phyloP scores from a whole-genome alignment of 495 filamentous ascomycete genomes.

The Aspergillus steynii region DNA sequence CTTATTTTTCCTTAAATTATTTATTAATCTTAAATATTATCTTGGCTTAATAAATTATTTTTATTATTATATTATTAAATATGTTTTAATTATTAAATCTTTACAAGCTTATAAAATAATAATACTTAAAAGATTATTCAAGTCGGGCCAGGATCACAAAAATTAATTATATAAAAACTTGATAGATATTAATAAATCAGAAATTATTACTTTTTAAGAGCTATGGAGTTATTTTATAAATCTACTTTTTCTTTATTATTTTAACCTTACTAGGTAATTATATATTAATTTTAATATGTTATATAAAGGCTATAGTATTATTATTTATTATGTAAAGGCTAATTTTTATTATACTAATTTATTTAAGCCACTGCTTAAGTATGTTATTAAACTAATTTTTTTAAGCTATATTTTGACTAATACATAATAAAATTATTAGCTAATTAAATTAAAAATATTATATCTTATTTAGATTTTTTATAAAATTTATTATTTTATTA shows the following conservation, averaged over 20 bases:
- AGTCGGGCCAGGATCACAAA: not conserved
- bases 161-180: not conserved
- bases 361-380: not conserved
- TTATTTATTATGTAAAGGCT: conserved; percentile 2
- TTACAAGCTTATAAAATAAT: not conserved
- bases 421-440: not conserved
- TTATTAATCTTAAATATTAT: conserved; percentile 2
- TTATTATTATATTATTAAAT: conserved; percentile 5
- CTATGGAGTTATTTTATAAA: conserved; percentile 1
- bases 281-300: conserved; percentile 6
- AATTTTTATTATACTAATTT: not conserved
- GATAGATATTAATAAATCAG: not conserved
- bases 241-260: not conserved
- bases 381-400: too few species aligned
- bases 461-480: not conserved
- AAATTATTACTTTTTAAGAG: conserved; percentile 1
- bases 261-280: not conserved
- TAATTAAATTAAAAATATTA: not conserved
- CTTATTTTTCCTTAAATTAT: not conserved
- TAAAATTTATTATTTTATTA: not conserved
- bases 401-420: not conserved
- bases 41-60: conserved; percentile 2
- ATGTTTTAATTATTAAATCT: not conserved
- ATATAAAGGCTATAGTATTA: not conserved
- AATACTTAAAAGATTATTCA: not conserved